Base-by-base conservation (phyloP, 129 eudicot genomes). In the Tanacetum coccineum region DNA sequence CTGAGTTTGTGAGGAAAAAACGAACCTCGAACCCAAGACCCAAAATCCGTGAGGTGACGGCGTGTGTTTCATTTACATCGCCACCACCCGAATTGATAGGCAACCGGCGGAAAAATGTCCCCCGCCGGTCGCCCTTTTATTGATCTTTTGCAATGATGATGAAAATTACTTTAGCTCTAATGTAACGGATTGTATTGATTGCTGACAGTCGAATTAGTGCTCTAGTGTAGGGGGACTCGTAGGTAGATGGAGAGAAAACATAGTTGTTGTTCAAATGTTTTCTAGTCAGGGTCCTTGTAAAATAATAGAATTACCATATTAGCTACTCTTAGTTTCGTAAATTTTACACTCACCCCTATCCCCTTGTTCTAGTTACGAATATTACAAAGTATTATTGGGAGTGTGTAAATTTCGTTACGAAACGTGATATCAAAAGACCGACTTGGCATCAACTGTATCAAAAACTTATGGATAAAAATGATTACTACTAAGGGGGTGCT, bases 101-200 rank as follows among this genome's bases (percentile, higher is more conserved):
- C 20, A 82, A 61, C 75, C 86, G 97, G 61, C 81, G 95, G 62
- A 87, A 91, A 73, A 83, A 85, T n/a, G 68, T 66, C 2, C 97
- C 97, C 17, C 81, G 80, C 59, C 82, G 97, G 55, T 67, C 97
- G 66, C 96, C 97, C 0, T 78, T 87, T 51, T 56, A 62, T 32
- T 91, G 80, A 82, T 19, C 14, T 13, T 30, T 20, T 20, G 42
- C 42, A 36, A 36, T 36, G 39, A 51, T 39, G 74, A 58, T 66
- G 68, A 39, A 39, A 14, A 22, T 36, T 45, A 7, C 42, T 68
- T 68, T 62, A 50, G 53, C 19, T 22, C 45, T 51, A 61, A 76
- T 76, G 70, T 61, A 53, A 69, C 80, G 70, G 80, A 40, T 10
- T 13, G 51, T 20, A 14, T 68, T 48, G 25, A 48, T 44, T 63